Conservation (phyloP, 306 rosid genomes). For the Prunus campanulata region DNA sequence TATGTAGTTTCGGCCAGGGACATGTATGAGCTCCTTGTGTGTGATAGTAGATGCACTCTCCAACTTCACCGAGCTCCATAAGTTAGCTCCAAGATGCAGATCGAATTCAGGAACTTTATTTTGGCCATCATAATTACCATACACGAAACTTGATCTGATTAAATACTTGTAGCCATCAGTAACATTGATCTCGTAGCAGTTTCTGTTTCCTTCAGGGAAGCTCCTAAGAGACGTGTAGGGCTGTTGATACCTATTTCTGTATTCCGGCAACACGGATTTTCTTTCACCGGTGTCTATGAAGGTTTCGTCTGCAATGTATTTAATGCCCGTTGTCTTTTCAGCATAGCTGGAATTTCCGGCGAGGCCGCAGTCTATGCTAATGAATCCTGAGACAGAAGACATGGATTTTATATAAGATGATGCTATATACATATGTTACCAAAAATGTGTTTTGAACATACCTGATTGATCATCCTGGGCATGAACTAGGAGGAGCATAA, state of each 20-base stretch:
- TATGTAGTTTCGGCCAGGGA: constrained; percentile 21
- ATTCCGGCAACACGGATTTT: background rate
- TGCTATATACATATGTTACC: too few relatives aligned
- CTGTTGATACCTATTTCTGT: background rate
- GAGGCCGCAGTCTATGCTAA: constrained; percentile 31
- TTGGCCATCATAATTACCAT: constrained; percentile 45
- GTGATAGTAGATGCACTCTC: background rate
- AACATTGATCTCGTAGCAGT: constrained; percentile 44
- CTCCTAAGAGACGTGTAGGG: constrained; percentile 35
- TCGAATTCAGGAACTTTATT: constrained; percentile 26
- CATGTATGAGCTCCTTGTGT: constrained; percentile 31
- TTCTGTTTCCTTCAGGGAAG: constrained; percentile 41
- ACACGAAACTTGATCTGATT: constrained; percentile 40
- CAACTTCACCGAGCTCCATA: constrained; percentile 22
- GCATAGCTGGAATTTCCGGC: background rate
- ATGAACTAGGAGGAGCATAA: background rate
- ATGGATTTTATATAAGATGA: background rate
- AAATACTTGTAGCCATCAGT: constrained; percentile 33
- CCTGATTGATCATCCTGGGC: constrained; percentile 3
- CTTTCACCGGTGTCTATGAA: constrained; percentile 29
- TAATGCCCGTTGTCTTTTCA: constrained; percentile 7
- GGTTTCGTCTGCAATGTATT: constrained; percentile 24
- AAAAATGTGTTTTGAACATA: background rate
- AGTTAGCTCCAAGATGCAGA: constrained; percentile 38
- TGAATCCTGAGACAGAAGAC: constrained; percentile 10